Conservation (phyloP, 805 yeast species). For the Yamadazyma ubonensis region DNA sequence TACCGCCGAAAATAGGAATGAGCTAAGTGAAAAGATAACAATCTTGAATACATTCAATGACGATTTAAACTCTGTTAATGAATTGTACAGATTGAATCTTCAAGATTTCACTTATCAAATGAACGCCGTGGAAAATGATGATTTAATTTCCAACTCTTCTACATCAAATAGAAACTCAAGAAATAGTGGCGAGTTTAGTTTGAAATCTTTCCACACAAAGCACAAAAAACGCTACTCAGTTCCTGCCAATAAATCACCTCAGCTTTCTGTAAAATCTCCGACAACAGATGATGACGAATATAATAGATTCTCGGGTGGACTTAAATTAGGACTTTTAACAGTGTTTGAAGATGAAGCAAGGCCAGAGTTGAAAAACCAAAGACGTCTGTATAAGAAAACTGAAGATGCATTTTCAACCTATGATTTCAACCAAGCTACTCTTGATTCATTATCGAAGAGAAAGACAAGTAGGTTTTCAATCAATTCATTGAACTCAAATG, state of each 20-base stretch:
- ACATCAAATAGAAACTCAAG: slow-evolving; percentile 21
- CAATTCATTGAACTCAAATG: slow-evolving; percentile 50
- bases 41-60: slow-evolving; percentile 36
- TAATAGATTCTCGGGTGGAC: slow-evolving; percentile 35
- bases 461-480: slow-evolving; percentile 52
- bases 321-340: slow-evolving; percentile 38
- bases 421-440: slow-evolving; percentile 36
- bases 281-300: slow-evolving; percentile 21
- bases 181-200: slow-evolving; percentile 21
- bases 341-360: slow-evolving; percentile 34
- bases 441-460: slow-evolving; percentile 33
- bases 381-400: slow-evolving; percentile 11
- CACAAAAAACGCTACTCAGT: slow-evolving; percentile 27
- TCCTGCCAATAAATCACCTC: slow-evolving; percentile 13
- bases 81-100: slow-evolving; percentile 29
- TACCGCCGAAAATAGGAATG: slow-evolving; percentile 26
- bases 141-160: slow-evolving; percentile 17
- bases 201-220: slow-evolving; percentile 37
- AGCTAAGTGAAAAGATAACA: slow-evolving; percentile 34
- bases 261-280: slow-evolving; percentile 2
- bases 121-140: slow-evolving; percentile 6
- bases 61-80: slow-evolving; percentile 29
- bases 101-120: slow-evolving; percentile 25
- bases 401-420: slow-evolving; percentile 24
- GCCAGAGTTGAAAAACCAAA: not conserved